Percentiles rank a stretch among this genome's conserved stretches.
These are phyloP conservation scores for Lodderomyces metapsilosis DNA, from an alignment of 1,139 yeast genomes.

Conservation along the genomic window DNA sequence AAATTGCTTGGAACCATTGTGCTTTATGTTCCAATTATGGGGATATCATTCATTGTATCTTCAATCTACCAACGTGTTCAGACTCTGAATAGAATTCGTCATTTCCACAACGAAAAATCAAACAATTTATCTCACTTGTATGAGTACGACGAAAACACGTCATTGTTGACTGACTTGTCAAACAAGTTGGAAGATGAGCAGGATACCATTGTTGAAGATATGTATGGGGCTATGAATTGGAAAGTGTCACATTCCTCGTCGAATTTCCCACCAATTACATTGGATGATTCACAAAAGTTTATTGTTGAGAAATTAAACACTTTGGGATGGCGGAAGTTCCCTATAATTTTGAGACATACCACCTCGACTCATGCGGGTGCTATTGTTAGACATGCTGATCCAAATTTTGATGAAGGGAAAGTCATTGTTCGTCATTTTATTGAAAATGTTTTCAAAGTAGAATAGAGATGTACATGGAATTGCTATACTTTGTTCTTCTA, in stretches of 20 bases:
- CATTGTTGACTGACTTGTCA: conserved; percentile 15
- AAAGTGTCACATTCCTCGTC: conserved; percentile 28
- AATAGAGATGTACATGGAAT: conserved; percentile 7
- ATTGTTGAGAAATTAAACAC: conserved; percentile 59
- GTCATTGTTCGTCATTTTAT: conserved; percentile 66
- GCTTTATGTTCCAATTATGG: conserved; percentile 55
- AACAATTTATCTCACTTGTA: conserved; percentile 34
- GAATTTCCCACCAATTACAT: conserved; percentile 33
- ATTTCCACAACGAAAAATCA: conserved; percentile 26
- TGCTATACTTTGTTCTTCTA: no score
- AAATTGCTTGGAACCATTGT: conserved; percentile 38
- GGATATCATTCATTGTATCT: conserved; percentile 44
- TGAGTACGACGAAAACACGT: conserved; percentile 15
- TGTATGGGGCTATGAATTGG: conserved; percentile 57
- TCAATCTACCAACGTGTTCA: conserved; percentile 42
- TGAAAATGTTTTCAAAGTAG: conserved; percentile 28
- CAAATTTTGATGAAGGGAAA: conserved; percentile 64
- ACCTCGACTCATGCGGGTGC: conserved; percentile 79
- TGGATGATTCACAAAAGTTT: conserved; percentile 43
- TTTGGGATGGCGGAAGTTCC: conserved; percentile 67
- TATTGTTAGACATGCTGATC: conserved; percentile 59
- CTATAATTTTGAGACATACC: conserved; percentile 65
- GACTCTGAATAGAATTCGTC: conserved; percentile 31
- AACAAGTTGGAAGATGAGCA: conserved; percentile 50
- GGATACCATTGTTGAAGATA: conserved; percentile 56